A percentile compares a stretch with the other conserved stretches of the same genome.
These are phyloP conservation scores for Lachnellula cervina DNA, from an alignment of 2,329 filamentous ascomycete genomes.

Conservation along the genomic window DNA sequence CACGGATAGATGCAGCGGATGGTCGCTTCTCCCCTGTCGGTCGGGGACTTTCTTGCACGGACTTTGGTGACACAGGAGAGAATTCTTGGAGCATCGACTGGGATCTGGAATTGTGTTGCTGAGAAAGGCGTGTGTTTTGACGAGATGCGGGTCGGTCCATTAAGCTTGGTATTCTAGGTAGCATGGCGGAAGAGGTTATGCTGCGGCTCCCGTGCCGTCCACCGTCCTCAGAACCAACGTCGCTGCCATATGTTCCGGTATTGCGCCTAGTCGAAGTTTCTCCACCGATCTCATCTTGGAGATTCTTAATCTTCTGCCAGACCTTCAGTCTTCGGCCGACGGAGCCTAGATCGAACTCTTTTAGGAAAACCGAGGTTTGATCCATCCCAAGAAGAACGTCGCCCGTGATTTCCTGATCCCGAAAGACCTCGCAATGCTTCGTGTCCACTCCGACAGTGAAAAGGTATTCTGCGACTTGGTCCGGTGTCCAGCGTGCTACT, in stretches of 20 bases:
- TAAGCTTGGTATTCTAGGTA: constrained; percentile 28
- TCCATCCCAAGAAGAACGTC: constrained; percentile 94
- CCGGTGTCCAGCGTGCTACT: constrained; percentile 73
- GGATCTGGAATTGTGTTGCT: constrained; percentile 24
- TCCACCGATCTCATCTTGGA: constrained; percentile 80
- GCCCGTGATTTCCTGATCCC: constrained; percentile 91
- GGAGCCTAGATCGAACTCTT: constrained; percentile 88
- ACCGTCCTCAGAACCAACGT: constrained; percentile 51
- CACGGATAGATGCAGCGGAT: constrained; percentile 76
- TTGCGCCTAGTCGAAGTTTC: constrained; percentile 44
- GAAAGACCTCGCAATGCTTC: constrained; percentile 88
- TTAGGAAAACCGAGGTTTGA: constrained; percentile 90
- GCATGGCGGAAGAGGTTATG: constrained; percentile 22
- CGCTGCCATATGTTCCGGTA: constrained; percentile 54
- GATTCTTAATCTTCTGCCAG: constrained; percentile 90
- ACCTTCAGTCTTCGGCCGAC: constrained; percentile 87
- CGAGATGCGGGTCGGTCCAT: constrained; percentile 26
- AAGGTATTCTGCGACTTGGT: constrained; percentile 83
- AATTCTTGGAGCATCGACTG: constrained; percentile 38
- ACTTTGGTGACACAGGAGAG: constrained; percentile 38
- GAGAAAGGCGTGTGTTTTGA: constrained; percentile 25
- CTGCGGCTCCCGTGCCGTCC: constrained; percentile 41
- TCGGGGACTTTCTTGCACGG: constrained; percentile 34
- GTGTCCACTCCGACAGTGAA: constrained; percentile 81
- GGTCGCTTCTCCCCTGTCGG: constrained; percentile 50